Evolutionary conservation across 2,329 filamentous ascomycete species (phyloP).

Genomic region (Mycocentrospora acerina): DNA sequence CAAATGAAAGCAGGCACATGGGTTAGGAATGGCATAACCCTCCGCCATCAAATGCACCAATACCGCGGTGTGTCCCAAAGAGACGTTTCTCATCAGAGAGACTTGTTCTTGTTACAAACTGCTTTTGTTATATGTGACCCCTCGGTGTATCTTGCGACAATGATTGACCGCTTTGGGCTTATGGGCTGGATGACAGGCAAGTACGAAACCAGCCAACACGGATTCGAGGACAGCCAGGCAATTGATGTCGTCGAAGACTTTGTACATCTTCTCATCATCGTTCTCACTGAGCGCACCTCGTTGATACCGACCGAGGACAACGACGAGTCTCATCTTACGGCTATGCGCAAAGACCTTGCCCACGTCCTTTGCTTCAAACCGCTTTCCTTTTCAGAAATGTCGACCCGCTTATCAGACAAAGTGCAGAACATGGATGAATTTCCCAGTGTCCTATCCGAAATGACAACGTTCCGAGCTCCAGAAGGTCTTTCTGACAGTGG

Average conservation of each 20-base stretch:
- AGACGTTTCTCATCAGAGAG: slow-evolving; percentile 90
- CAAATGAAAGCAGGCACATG: slow-evolving; percentile 99
- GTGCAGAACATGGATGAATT: slow-evolving; percentile 89
- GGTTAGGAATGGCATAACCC: slow-evolving; percentile 95
- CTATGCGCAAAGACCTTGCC: slow-evolving; percentile 84
- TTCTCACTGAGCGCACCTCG: slow-evolving; percentile 84
- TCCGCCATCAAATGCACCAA: slow-evolving; percentile 90
- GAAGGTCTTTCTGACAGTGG: slow-evolving; percentile 92
- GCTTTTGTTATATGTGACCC: slow-evolving; percentile 85
- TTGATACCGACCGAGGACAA: slow-evolving; percentile 70
- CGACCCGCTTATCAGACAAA: slow-evolving; percentile 81
- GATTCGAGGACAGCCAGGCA: slow-evolving; percentile 83
- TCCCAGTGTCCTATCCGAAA: slow-evolving; percentile 77
- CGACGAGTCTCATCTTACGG: slow-evolving; percentile 63
- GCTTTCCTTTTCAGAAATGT: slow-evolving; percentile 90
- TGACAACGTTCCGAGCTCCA: slow-evolving; percentile 85
- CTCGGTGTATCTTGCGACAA: slow-evolving; percentile 79
- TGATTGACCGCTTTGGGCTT: slow-evolving; percentile 90
- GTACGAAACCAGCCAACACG: slow-evolving; percentile 65
- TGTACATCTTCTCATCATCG: slow-evolving; percentile 85
- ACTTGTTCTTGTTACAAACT: slow-evolving; percentile 91
- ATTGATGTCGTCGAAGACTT: slow-evolving; percentile 95
- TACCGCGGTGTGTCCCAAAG: slow-evolving; percentile 87
- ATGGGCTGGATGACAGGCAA: slow-evolving; percentile 82
- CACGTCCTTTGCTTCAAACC: slow-evolving; percentile 97